Evolutionary conservation across 1,139 yeast species (phyloP).

Genomic region (Hansenula lynferdii): DNA sequence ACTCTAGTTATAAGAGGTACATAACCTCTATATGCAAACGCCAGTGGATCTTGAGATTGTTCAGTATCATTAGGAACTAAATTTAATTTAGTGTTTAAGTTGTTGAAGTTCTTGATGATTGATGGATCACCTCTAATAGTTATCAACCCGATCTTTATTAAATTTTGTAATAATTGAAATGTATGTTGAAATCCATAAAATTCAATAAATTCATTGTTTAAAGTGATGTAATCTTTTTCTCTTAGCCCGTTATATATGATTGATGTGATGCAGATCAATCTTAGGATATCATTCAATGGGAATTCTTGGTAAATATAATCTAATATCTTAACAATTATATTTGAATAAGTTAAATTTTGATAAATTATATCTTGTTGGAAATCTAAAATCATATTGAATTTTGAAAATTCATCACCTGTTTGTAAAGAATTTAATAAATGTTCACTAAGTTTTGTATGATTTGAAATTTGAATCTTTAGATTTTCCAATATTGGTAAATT

Average conservation of each 20-base stretch:
- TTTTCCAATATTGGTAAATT: slow-evolving; percentile 64
- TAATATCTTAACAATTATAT: slow-evolving; percentile 42
- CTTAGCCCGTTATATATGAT: slow-evolving; percentile 61
- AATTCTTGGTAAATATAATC: slow-evolving; percentile 42
- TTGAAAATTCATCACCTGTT: slow-evolving; percentile 27
- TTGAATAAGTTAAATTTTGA: slow-evolving; percentile 48
- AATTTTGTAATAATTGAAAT: slow-evolving; percentile 32
- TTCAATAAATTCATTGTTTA: slow-evolving; percentile 47
- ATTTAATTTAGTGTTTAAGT: slow-evolving; percentile 22
- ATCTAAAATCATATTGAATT: slow-evolving; percentile 54
- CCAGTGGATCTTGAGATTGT: slow-evolving; percentile 24
- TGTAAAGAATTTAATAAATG: slow-evolving; percentile 52
- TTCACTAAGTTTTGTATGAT: slow-evolving; percentile 77
- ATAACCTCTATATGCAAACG: slow-evolving; percentile 39
- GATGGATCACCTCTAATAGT: slow-evolving; percentile 23
- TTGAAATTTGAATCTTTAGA: slow-evolving; percentile 63
- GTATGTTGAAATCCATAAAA: slow-evolving; percentile 56
- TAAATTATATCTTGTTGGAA: slow-evolving; percentile 72
- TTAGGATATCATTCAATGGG: slow-evolving; percentile 35
- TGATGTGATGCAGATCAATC: slow-evolving; percentile 50
- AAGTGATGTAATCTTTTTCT: slow-evolving; percentile 47
- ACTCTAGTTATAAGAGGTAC: slow-evolving; percentile 40
- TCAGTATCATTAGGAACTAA: slow-evolving; percentile 23
- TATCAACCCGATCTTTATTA: slow-evolving; percentile 35
- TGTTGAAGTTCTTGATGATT: slow-evolving; percentile 27